Base-by-base conservation (phyloP, 352 stramenopile species). In the Phytopythium aichiense region DNA sequence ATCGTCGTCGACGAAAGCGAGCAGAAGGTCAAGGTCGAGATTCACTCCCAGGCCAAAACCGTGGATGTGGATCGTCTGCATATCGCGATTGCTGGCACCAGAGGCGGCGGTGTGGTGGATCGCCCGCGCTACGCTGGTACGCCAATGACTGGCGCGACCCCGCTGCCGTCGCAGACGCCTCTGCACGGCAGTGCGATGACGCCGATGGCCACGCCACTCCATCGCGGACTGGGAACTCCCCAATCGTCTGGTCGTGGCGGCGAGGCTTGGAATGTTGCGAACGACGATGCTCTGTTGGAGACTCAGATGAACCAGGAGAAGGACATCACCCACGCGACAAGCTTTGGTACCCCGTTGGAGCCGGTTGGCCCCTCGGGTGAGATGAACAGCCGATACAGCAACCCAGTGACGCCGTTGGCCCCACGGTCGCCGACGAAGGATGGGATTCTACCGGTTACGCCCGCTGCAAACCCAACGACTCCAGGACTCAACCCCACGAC, bases 21-120 rank as follows among this genome's bases (percentile, higher is more conserved):
- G 30, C 81, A 88, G 60, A 97, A 94, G 68, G 88, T 95, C 65
- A 97, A 97, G 69, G 89, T 97, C 35, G 89, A 97, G 67, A 94
- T 97, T 49, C 89, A 97, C 63, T 96, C 79, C 56, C 95, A 96
- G 66, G 85, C 87, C 9, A 93, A 94, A 68, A 77, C 91, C 20
- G 86, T 97, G 35, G 87, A 95, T 56, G 79, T 97, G 9, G 87
- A 94, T 68, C 70, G 84, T n/a, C 61, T 94, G 31, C 68, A 93
- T 50, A 84, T 96, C 31, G 73, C 74, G 1, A 56, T 93, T 22
- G 88, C 88, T 56, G 89, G 89, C 28, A 93, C 79, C 40, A 76
- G 89, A 65, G 81, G 90, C 40, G 89, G 89, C 28, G 71, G 84
- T 58, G 79, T 91, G 43, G 70, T 92, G 52, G 86, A 94, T 60